These are phyloP conservation scores for Blastocladiella britannica DNA, from an alignment of 192 early-diverging fungal genomes.

Conservation along the genomic window DNA sequence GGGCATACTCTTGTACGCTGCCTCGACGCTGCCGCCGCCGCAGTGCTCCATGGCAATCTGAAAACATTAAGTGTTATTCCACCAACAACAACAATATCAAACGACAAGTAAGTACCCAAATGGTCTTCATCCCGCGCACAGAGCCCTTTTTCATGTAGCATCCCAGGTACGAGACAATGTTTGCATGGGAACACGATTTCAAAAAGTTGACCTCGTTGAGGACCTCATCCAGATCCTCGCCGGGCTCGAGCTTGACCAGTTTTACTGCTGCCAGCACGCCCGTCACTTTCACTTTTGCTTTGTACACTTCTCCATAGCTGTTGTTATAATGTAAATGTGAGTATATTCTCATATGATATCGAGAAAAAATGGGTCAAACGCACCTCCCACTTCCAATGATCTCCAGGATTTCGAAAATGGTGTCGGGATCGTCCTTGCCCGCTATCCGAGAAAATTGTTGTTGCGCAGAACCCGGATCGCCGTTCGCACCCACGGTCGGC, in stretches of 20 bases:
- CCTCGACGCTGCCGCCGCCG: slow-evolving; percentile 36
- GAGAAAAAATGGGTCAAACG: background rate
- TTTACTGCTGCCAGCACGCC: slow-evolving; percentile 24
- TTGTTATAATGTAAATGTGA: background rate
- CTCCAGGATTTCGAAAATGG: slow-evolving; percentile 26
- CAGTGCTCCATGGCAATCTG: slow-evolving; percentile 39
- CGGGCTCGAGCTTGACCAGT: slow-evolving; percentile 31
- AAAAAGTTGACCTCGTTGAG: slow-evolving; percentile 40
- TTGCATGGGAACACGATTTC: slow-evolving; percentile 23
- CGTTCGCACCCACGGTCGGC: no score
- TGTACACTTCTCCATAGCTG: slow-evolving; percentile 36
- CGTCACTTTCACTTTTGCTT: slow-evolving; percentile 17
- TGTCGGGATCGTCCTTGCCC: slow-evolving; percentile 22
- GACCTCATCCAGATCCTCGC: slow-evolving; percentile 34
- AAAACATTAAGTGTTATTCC: slow-evolving; percentile 1
- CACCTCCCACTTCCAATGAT: slow-evolving; percentile 33
- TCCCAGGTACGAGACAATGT: slow-evolving; percentile 30
- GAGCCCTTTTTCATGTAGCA: slow-evolving; percentile 29
- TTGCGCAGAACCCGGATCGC: no score
- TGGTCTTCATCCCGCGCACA: slow-evolving; percentile 24
- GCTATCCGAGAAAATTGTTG: slow-evolving; percentile 7
- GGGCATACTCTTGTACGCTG: slow-evolving; percentile 20
- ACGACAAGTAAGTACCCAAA: slow-evolving; percentile 16
- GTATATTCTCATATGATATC: background rate
- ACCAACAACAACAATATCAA: background rate